phyloP scores from a whole-genome alignment of 1,139 yeast species.

The Torulaspora globosa region DNA sequence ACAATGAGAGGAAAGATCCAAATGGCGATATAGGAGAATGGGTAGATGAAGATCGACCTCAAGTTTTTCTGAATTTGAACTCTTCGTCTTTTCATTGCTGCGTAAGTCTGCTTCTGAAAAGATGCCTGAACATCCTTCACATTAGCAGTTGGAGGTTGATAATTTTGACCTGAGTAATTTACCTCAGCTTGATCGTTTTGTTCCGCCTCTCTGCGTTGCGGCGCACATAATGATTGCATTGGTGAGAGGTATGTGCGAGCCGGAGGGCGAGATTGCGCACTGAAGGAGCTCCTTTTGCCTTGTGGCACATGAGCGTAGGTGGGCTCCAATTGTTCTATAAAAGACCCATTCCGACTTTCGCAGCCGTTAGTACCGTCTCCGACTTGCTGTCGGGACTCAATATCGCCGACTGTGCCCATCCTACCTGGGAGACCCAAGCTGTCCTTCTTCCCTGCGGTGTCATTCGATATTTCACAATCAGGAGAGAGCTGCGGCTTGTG shows the following conservation, averaged over 20 bases:
- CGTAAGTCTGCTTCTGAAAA: slow-evolving; percentile 58
- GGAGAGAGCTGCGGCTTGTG: background rate
- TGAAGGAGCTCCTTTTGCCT: background rate
- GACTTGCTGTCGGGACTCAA: background rate
- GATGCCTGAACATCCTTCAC: slow-evolving; percentile 34
- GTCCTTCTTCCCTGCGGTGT: background rate
- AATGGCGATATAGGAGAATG: slow-evolving; percentile 69
- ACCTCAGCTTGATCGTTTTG: background rate
- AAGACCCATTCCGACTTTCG: background rate
- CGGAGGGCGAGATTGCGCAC: background rate
- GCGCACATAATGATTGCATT: slow-evolving; percentile 1
- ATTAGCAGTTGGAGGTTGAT: background rate
- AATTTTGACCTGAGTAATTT: background rate
- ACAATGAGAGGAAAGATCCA: slow-evolving; percentile 82
- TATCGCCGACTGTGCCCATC: background rate
- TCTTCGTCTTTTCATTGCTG: slow-evolving; percentile 57
- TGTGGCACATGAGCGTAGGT: background rate
- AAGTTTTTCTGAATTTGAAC: slow-evolving; percentile 70
- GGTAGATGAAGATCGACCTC: slow-evolving; percentile 77
- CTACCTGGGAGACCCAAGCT: background rate
- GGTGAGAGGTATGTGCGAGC: slow-evolving; percentile 4
- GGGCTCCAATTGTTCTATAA: background rate
- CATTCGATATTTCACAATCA: background rate
- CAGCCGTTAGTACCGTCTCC: background rate
- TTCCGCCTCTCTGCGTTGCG: background rate